Evolutionary conservation across 257 asterid genomes (phyloP), one percentile per base, ranked within the genome.

Genomic region (Leonotis leonurus): DNA sequence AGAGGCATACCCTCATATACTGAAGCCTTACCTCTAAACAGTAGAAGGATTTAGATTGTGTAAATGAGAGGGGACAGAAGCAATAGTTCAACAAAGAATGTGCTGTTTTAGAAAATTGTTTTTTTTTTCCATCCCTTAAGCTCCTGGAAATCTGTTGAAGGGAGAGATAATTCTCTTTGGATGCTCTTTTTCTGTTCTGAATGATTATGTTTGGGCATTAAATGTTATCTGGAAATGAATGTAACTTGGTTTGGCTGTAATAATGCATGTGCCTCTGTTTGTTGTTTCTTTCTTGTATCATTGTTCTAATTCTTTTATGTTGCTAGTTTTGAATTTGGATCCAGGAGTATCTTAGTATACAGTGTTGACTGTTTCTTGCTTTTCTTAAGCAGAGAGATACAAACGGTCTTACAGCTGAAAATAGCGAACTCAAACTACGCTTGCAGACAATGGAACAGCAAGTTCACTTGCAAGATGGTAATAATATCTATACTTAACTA

Each of bases 401-500:
- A 59, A 85, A 70, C 77, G 94, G 96, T 63, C 85, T 93, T 75
- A 76, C 95, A 37, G 73, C 81, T 70, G 97, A 89, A 70, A 93
- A 93, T 70, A 76, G 96, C 69, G 97, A 93, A 72, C 94, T 93
- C 77, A 93, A 93, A 77, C 71, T 93, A 70, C 96, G 94, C 48
- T 57, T 93, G 77, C 95, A 89, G 75, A 79, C 99, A 60, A 79
- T 79, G 88, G 99, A 89, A 76, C 97, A 92, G 68, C 87, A 92
- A 84, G 95, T 89, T 67, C 91, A 89, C 78, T 78, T 92, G 78
- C 99, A 89, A 73, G 97, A 92, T 79, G 99, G 99, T 92, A 78
- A 69, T 70, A 56, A n/a, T n/a, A n/a, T n/a, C n/a, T 21, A 17
- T 8, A 10, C 43, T 33, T 40, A n/a, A 61, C 67, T 75, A 21